Conservation (phyloP, 148 eudicot genomes). For the Silene latifolia region DNA sequence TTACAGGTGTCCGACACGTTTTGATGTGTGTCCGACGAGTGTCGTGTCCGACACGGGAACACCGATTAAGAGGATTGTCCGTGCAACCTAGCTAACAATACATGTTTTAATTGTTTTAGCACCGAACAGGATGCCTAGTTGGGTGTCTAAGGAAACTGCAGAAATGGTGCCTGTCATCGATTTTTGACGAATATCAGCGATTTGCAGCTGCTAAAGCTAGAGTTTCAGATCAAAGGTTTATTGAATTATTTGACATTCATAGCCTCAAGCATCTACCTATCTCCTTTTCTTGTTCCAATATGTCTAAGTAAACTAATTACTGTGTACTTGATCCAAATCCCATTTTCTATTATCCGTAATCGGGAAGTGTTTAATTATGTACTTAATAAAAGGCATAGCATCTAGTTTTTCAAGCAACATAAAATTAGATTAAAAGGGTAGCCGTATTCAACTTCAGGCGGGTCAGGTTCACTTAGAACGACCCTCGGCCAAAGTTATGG, state of each 20-base stretch:
- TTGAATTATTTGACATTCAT: constrained; percentile 60
- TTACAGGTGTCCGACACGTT: too few relatives aligned
- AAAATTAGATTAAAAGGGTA: not conserved
- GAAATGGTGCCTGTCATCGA: constrained; percentile 72
- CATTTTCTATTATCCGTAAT: too few relatives aligned
- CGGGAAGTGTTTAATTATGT: too few relatives aligned
- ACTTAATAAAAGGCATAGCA: too few relatives aligned
- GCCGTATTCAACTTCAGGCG: too few relatives aligned
- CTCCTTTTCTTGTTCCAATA: constrained; percentile 35
- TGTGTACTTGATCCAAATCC: too few relatives aligned
- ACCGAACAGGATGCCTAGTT: constrained; percentile 72
- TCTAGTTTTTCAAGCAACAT: not conserved
- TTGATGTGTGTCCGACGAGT: too few relatives aligned
- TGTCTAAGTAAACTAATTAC: constrained; percentile 10
- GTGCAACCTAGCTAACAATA: too few relatives aligned
- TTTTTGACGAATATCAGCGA: constrained; percentile 77
- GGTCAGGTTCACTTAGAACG: too few relatives aligned
- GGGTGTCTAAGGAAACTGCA: constrained; percentile 84
- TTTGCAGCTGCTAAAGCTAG: constrained; percentile 84
- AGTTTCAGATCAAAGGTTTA: constrained; percentile 74
- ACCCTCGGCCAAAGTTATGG: too few relatives aligned
- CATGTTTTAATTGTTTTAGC: constrained; percentile 18
- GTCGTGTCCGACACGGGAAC: too few relatives aligned
- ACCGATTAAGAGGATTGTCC: too few relatives aligned
- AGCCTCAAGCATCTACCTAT: constrained; percentile 40